phyloP scores from a whole-genome alignment of 805 yeast genomes.

The Cyberlindnera petersonii region DNA sequence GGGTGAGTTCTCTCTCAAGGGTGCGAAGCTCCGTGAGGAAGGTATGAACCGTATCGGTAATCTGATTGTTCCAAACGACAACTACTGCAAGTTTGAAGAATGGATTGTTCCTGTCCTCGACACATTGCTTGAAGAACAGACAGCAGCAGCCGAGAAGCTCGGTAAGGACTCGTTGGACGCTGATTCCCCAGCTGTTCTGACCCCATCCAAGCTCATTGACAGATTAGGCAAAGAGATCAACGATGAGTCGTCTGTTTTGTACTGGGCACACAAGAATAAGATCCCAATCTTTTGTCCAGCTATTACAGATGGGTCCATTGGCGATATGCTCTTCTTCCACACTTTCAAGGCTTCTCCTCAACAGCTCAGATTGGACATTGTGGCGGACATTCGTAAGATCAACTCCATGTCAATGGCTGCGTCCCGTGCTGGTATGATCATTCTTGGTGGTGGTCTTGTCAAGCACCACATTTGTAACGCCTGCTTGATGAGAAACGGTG shows the following conservation, averaged over 20 bases:
- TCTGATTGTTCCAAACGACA: constrained; percentile 93
- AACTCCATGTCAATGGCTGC: constrained; percentile 96
- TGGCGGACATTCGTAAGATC: constrained; percentile 86
- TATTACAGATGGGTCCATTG: constrained; percentile 95
- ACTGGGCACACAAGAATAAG: constrained; percentile 96
- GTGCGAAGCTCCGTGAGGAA: constrained; percentile 78
- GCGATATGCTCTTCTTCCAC: constrained; percentile 98
- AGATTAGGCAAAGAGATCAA: constrained; percentile 93
- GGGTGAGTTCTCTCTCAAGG: constrained; percentile 85
- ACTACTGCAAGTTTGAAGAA: constrained; percentile 95
- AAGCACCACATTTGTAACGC: constrained; percentile 98
- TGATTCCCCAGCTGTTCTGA: constrained; percentile 66
- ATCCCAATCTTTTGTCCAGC: constrained; percentile 98
- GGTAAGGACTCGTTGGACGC: constrained; percentile 60
- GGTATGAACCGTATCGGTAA: constrained; percentile 99
- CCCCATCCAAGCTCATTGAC: constrained; percentile 90
- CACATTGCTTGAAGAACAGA: constrained; percentile 84
- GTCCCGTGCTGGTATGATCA: constrained; percentile 88
- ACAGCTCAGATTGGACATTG: constrained; percentile 87
- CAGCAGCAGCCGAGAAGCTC: constrained; percentile 49
- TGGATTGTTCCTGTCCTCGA: constrained; percentile 97
- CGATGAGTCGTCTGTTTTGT: constrained; percentile 87
- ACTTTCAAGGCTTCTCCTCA: constrained; percentile 92
- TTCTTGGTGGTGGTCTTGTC: constrained; percentile 93
- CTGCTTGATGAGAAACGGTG: constrained; percentile 98